Evolutionary conservation across 306 rosid genomes (phyloP).

Genomic region (Morella rubra): DNA sequence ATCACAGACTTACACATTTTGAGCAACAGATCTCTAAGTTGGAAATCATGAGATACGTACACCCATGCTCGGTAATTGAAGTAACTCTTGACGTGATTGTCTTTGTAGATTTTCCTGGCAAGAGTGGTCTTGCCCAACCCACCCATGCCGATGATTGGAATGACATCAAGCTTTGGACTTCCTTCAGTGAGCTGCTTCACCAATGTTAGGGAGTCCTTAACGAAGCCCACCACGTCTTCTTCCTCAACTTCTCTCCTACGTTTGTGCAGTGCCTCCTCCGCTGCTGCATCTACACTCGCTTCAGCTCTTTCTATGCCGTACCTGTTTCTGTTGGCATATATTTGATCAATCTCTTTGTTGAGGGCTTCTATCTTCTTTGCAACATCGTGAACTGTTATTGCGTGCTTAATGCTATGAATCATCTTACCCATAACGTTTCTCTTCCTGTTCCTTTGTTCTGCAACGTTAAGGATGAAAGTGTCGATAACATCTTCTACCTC

Average conservation of each 20-base stretch:
- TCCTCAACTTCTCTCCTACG: background rate
- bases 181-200: background rate
- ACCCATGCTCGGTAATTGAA: conserved; percentile 13
- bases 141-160: conserved; percentile 23
- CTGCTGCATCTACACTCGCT: no score
- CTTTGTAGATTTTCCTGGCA: background rate
- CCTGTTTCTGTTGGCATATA: background rate
- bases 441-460: background rate
- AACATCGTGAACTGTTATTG: background rate
- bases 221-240: conserved; percentile 5
- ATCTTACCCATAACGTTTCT: background rate
- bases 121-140: conserved; percentile 32
- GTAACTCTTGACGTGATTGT: background rate
- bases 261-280: no score
- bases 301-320: no score
- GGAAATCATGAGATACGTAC: background rate
- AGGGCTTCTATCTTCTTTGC: background rate
- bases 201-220: background rate
- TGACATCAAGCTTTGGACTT: background rate
- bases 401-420: background rate
- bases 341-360: background rate
- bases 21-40: background rate
- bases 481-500: background rate
- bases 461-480: background rate
- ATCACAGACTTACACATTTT: background rate